These are phyloP conservation scores for Toxoplasma gondii DNA, from an alignment of 169 alveolate species.

Conservation along the genomic window DNA sequence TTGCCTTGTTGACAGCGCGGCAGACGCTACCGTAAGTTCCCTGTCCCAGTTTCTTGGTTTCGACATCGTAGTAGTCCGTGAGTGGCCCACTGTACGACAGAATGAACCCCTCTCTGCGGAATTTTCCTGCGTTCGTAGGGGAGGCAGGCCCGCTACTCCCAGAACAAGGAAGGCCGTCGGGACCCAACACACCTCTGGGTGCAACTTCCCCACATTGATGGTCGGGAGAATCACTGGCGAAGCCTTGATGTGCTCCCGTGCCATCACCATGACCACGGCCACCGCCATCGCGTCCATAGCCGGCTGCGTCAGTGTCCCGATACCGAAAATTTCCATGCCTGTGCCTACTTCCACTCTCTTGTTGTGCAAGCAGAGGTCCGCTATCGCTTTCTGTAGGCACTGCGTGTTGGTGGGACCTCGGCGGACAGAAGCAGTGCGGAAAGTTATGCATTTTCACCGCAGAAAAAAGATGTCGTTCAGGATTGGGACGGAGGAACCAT, in stretches of 20 bases:
- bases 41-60: conserved; percentile 69
- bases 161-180: not conserved
- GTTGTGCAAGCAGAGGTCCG: conserved; percentile 16
- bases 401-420: conserved; percentile 27
- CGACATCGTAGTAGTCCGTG: conserved; percentile 68
- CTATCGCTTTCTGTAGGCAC: conserved; percentile 33
- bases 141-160: not conserved
- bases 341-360: not conserved
- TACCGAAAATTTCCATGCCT: not conserved
- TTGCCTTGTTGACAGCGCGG: conserved; percentile 70
- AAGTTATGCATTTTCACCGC: conserved; percentile 17
- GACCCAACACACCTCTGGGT: not conserved
- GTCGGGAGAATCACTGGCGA: not conserved
- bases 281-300: not conserved
- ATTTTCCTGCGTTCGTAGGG: conserved; percentile 20
- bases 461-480: too few species aligned
- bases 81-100: conserved; percentile 65
- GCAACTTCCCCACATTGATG: not conserved
- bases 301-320: not conserved
- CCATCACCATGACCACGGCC: not conserved
- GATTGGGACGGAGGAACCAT: too few species aligned
- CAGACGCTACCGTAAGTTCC: conserved; percentile 76
- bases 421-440: conserved; percentile 35
- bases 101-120: conserved; percentile 67
- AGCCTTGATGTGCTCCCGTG: not conserved